Percentiles rank a stretch among this genome's conserved stretches.
These are phyloP conservation scores for Fraxinus xanthoxyloides DNA, from an alignment of 305 asterid genomes.

Conservation along the genomic window DNA sequence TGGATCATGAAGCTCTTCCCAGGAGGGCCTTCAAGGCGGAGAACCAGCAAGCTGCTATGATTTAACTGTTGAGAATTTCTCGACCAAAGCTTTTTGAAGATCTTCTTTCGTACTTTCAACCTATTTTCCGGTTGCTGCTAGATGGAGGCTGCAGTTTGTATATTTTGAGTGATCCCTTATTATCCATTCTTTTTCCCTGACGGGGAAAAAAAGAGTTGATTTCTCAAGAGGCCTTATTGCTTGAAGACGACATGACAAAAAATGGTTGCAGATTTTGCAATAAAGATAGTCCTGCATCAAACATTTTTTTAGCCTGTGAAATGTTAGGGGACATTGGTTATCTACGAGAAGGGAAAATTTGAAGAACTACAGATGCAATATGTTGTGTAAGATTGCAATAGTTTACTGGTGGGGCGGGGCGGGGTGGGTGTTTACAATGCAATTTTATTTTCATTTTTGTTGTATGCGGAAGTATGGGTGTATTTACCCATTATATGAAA, in stretches of 20 bases:
- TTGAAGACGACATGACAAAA: neutral
- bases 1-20: slow-evolving; percentile 99
- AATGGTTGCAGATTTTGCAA: slow-evolving; percentile 1
- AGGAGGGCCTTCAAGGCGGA: slow-evolving; percentile 88
- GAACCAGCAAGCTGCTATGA: slow-evolving; percentile 76
- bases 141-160: slow-evolving; percentile 49
- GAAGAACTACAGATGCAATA: neutral
- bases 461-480: neutral
- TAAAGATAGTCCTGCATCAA: neutral
- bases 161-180: slow-evolving; percentile 32
- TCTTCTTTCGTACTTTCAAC: slow-evolving; percentile 22
- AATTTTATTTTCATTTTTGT: neutral
- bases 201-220: slow-evolving; percentile 10
- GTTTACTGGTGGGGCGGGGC: neutral
- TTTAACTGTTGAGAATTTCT: slow-evolving; percentile 9
- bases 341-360: neutral
- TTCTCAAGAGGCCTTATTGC: neutral
- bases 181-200: slow-evolving; percentile 21
- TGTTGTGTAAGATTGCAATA: neutral
- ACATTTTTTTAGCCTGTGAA: neutral
- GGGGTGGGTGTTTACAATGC: neutral
- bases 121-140: slow-evolving; percentile 34
- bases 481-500: neutral
- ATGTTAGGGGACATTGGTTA: neutral
- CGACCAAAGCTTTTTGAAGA: slow-evolving; percentile 26